Evolutionary conservation across 164 flowering plant genomes (phyloP).

Genomic region (Paratinospora sagittata): DNA sequence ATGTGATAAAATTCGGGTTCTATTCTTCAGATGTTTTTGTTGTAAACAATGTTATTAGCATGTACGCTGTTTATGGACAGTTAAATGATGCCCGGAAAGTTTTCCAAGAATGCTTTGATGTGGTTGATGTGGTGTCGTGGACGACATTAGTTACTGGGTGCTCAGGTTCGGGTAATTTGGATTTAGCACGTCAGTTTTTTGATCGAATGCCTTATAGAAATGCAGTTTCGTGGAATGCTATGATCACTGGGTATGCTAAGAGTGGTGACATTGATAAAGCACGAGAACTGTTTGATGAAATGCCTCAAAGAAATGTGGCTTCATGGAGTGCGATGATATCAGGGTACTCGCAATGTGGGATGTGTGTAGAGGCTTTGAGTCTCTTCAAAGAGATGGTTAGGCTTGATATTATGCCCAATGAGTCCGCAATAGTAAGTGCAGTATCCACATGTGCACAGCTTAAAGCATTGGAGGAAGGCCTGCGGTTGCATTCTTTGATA

Average conservation of each 20-base stretch:
- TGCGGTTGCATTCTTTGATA: conserved; percentile 22
- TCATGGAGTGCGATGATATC: conserved; percentile 30
- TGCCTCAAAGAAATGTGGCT: conserved; percentile 22
- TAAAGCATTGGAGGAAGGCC: conserved; percentile 26
- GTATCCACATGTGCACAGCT: conserved; percentile 29
- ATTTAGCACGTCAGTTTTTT: conserved; percentile 19
- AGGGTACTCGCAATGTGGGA: conserved; percentile 25
- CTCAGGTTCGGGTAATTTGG: conserved; percentile 15
- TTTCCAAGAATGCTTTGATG: conserved; percentile 15
- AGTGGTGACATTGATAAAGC: conserved; percentile 13
- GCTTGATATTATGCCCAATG: conserved; percentile 18
- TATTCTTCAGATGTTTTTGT: conserved; percentile 20
- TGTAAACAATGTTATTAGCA: conserved; percentile 16
- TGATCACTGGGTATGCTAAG: conserved; percentile 26
- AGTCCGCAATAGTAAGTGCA: conserved; percentile 24
- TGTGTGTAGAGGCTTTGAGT: conserved; percentile 18
- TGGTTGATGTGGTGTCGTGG: conserved; percentile 30
- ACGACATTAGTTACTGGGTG: conserved; percentile 27
- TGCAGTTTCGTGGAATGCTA: conserved; percentile 30
- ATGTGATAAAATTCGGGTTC: conserved; percentile 24
- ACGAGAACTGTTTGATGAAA: conserved; percentile 19
- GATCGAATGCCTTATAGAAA: conserved; percentile 27
- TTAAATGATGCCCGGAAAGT: conserved; percentile 14
- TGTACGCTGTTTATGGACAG: conserved; percentile 20
- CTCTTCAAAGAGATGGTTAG: conserved; percentile 22